These are phyloP conservation scores for Aspergillus ellipticus DNA, from an alignment of 495 filamentous ascomycete species.

Conservation along the genomic window DNA sequence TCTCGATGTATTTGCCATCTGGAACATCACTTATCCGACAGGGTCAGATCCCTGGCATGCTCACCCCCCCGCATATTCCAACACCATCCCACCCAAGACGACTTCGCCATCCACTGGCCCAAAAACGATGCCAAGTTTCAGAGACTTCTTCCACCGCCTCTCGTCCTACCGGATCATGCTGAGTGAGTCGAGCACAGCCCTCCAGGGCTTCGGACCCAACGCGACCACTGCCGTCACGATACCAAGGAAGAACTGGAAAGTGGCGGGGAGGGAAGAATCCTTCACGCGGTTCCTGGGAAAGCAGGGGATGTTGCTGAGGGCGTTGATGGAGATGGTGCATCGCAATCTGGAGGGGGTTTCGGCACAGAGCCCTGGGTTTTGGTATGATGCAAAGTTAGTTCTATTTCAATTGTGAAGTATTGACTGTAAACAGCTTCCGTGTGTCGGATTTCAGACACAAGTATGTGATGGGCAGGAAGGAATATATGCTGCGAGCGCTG, in stretches of 20 bases:
- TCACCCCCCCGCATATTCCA: no score
- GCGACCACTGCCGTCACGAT: background rate
- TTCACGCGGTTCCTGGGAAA: background rate
- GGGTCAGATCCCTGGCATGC: no score
- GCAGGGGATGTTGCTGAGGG: constrained; percentile 3
- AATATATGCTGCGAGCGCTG: background rate
- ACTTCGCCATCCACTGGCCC: no score
- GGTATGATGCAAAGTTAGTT: no score
- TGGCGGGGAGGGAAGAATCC: background rate
- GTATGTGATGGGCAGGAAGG: constrained; percentile 2
- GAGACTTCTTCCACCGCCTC: background rate
- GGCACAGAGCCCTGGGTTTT: background rate
- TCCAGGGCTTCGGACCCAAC: background rate
- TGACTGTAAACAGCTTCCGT: no score
- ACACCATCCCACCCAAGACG: no score
- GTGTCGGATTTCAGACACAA: background rate
- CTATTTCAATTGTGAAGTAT: no score
- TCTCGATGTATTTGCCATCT: no score
- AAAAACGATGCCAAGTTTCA: background rate
- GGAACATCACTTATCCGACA: no score
- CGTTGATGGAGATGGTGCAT: background rate
- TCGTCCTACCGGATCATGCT: background rate
- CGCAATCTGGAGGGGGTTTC: background rate
- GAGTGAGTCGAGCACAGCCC: background rate
- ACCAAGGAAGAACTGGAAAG: background rate